These are phyloP conservation scores for Alternaria brassicae DNA, from an alignment of 2,329 filamentous ascomycete species.

Conservation along the genomic window DNA sequence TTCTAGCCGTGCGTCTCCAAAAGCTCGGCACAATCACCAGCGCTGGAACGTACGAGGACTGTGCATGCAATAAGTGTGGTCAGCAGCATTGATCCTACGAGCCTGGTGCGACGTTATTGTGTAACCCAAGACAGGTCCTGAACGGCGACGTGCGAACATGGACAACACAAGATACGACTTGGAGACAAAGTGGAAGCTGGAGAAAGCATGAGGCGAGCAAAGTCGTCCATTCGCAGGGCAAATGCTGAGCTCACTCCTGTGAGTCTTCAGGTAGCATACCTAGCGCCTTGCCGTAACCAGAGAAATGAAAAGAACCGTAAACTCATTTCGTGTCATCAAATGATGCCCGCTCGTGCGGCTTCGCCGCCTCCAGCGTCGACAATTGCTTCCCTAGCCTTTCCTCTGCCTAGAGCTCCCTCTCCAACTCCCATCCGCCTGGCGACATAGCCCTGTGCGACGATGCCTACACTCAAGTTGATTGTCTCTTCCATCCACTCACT, in stretches of 20 bases:
- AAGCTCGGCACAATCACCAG: neutral
- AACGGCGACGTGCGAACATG: neutral
- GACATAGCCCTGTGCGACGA: conserved; percentile 94
- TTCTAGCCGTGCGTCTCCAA: neutral
- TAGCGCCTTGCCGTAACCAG: conserved; percentile 5
- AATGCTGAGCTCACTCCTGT: conserved; percentile 1
- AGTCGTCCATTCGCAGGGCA: conserved; percentile 3
- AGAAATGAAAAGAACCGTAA: conserved; percentile 6
- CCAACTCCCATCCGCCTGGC: conserved; percentile 95
- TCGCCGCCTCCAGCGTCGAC: conserved; percentile 67
- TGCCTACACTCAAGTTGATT: conserved; percentile 76
- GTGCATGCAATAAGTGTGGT: neutral
- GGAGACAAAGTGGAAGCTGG: neutral
- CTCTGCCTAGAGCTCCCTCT: conserved; percentile 71
- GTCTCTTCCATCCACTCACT: conserved; percentile 96
- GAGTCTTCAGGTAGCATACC: conserved; percentile 2
- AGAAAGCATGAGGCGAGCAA: neutral
- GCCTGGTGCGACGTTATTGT: neutral
- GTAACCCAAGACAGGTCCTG: neutral
- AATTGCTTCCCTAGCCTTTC: conserved; percentile 62
- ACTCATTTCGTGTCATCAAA: conserved; percentile 21
- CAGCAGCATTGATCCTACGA: neutral
- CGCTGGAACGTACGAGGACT: neutral
- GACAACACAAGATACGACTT: neutral
- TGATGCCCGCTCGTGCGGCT: conserved; percentile 62